phyloP scores from a whole-genome alignment of 2,329 filamentous ascomycete genomes.

The Chaetomiaceae sp. region DNA sequence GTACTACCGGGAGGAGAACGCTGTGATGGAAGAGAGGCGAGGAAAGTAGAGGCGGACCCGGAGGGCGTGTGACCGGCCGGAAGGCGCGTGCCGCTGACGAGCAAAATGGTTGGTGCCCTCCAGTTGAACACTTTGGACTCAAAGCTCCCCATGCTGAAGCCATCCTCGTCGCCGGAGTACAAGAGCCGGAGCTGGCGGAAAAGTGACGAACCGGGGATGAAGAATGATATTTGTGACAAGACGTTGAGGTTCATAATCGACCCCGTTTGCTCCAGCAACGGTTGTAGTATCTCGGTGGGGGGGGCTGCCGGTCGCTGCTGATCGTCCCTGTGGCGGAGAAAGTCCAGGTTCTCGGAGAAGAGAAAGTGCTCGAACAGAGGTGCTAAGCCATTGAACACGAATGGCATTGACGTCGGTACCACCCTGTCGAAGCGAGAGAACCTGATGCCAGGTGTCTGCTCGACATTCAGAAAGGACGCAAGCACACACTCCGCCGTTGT shows the following conservation, averaged over 20 bases:
- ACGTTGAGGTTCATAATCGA: constrained; percentile 60
- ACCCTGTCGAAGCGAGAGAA: constrained; percentile 56
- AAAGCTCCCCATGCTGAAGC: constrained; percentile 73
- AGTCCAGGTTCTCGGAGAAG: constrained; percentile 65
- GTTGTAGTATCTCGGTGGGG: constrained; percentile 33
- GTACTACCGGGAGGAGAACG: constrained; percentile 45
- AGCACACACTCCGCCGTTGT: constrained; percentile 59
- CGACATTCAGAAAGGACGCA: constrained; percentile 58
- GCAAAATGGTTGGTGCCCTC: constrained; percentile 65
- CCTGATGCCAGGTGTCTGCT: constrained; percentile 56
- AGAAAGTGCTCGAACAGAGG: constrained; percentile 69
- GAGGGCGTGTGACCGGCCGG: constrained; percentile 33
- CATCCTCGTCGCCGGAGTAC: constrained; percentile 64
- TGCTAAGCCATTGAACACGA: constrained; percentile 61
- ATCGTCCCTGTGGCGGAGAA: constrained; percentile 46
- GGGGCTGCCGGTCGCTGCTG: constrained; percentile 9
- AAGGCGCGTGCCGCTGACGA: constrained; percentile 61
- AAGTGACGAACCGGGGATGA: constrained; percentile 57
- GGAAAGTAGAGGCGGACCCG: constrained; percentile 51
- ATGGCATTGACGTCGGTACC: constrained; percentile 55
- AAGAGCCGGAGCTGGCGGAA: constrained; percentile 61
- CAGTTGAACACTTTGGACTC: constrained; percentile 72
- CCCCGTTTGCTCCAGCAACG: constrained; percentile 45
- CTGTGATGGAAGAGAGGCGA: constrained; percentile 56
- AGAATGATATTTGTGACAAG: constrained; percentile 66